Conservation (phyloP, 2,329 filamentous ascomycete species). For the Chaetomium strumarium region DNA sequence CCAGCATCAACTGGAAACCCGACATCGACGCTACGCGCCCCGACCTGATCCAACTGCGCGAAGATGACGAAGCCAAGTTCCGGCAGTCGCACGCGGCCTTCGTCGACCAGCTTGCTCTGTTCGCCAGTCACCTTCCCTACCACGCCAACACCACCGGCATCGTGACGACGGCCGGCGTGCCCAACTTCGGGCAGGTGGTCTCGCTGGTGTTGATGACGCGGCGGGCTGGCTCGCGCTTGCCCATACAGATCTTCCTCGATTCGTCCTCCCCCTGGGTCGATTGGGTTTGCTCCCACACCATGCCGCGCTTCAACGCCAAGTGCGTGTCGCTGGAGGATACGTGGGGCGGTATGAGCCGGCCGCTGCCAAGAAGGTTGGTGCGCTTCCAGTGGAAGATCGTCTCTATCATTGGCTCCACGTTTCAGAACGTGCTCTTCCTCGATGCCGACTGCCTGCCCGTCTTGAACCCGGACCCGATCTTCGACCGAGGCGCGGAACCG, state of each 20-base stretch:
- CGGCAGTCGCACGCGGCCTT: constrained; percentile 33
- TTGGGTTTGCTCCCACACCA: constrained; percentile 28
- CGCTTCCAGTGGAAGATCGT: constrained; percentile 53
- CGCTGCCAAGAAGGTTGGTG: constrained; percentile 25
- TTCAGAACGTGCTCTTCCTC: constrained; percentile 53
- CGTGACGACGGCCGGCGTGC: constrained; percentile 43
- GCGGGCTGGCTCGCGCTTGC: constrained; percentile 43
- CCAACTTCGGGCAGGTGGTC: constrained; percentile 44
- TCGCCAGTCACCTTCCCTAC: constrained; percentile 31
- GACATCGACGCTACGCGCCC: background rate
- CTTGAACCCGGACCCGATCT: constrained; percentile 35
- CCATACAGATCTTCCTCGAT: constrained; percentile 38
- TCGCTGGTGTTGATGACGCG: constrained; percentile 48
- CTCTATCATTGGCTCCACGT: constrained; percentile 52
- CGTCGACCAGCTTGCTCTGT: constrained; percentile 27
- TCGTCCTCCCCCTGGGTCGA: constrained; percentile 28
- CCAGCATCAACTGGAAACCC: constrained; percentile 6
- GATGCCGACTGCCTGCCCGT: constrained; percentile 52
- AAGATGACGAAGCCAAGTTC: constrained; percentile 14
- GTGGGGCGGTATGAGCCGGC: constrained; percentile 18
- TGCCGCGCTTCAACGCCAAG: constrained; percentile 28
- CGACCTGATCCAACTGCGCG: constrained; percentile 4
- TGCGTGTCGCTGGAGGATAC: constrained; percentile 30
- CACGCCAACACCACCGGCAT: constrained; percentile 36
- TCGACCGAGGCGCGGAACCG: constrained; percentile 39